These are phyloP conservation scores for Cokeromyces recurvatus DNA, from an alignment of 371 early-diverging fungal genomes.

Conservation along the genomic window DNA sequence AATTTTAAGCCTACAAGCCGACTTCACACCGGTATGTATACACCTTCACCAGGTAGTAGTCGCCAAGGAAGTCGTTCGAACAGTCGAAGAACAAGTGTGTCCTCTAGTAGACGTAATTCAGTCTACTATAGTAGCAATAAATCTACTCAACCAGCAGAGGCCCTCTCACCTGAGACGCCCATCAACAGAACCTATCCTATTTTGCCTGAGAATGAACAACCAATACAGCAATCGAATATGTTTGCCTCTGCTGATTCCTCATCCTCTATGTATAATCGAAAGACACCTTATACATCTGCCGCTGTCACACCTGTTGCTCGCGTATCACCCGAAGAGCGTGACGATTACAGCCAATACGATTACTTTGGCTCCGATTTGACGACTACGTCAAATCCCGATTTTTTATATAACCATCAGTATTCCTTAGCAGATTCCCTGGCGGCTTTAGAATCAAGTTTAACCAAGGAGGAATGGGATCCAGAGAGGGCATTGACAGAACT, in stretches of 20 bases:
- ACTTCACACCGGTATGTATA: slow-evolving; percentile 14
- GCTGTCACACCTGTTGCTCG: slow-evolving; percentile 16
- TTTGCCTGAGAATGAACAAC: background rate
- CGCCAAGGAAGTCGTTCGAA: slow-evolving; percentile 2
- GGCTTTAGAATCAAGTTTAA: too few species aligned
- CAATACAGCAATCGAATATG: slow-evolving; percentile 7
- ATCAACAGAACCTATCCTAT: background rate
- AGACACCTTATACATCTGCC: slow-evolving; percentile 28
- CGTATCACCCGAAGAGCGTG: slow-evolving; percentile 2
- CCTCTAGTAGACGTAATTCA: slow-evolving; percentile 10
- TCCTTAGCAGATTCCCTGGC: slow-evolving; percentile 5
- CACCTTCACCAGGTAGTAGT: slow-evolving; percentile 9
- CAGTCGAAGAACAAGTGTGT: slow-evolving; percentile 14
- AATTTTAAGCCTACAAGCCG: slow-evolving; percentile 26
- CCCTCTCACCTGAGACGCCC: background rate
- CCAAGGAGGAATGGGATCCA: slow-evolving; percentile 14
- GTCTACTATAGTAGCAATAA: too few species aligned
- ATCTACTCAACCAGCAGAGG: background rate
- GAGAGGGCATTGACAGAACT: slow-evolving; percentile 10
- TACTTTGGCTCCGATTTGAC: too few species aligned
- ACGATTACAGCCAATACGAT: background rate
- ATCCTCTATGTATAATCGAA: slow-evolving; percentile 1
- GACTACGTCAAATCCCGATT: background rate
- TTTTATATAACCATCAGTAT: slow-evolving; percentile 5
- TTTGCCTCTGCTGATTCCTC: slow-evolving; percentile 9